phyloP scores from a whole-genome alignment of 1,284 basidiomycete genomes.

The Phlebopus sp. region DNA sequence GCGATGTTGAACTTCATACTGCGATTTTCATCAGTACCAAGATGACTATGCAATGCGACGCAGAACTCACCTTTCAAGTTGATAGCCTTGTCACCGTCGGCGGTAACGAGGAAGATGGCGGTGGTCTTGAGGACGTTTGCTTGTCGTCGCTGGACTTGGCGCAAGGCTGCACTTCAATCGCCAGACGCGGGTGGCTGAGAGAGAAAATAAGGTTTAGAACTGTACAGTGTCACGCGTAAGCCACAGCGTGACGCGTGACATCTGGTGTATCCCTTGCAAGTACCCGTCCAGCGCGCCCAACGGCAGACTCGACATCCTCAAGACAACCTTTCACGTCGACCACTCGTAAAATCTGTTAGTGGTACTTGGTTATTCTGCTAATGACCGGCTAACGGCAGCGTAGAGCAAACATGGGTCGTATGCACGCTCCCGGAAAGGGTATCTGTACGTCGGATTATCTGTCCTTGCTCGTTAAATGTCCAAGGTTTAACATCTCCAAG shows the following conservation, averaged over 20 bases:
- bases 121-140: slow-evolving; percentile 32
- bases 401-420: slow-evolving; percentile 77
- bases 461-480: background rate
- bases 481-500: slow-evolving; percentile 36
- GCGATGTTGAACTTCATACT: slow-evolving; percentile 98
- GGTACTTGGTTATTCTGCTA: background rate
- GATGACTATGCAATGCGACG: background rate
- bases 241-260: slow-evolving; percentile 36
- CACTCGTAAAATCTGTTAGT: slow-evolving; percentile 37
- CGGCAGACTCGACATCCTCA: slow-evolving; percentile 40
- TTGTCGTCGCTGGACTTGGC: slow-evolving; percentile 6
- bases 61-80: slow-evolving; percentile 27
- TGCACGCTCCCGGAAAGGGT: slow-evolving; percentile 99
- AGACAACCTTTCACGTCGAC: slow-evolving; percentile 29
- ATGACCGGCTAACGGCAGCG: slow-evolving; percentile 2
- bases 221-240: slow-evolving; percentile 40
- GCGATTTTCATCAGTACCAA: slow-evolving; percentile 9
- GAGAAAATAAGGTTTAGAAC: slow-evolving; percentile 43
- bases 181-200: slow-evolving; percentile 15
- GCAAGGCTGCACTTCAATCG: background rate
- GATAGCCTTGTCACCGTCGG: slow-evolving; percentile 37
- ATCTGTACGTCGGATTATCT: slow-evolving; percentile 64
- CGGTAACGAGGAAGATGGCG: slow-evolving; percentile 34
- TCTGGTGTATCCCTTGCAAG: slow-evolving; percentile 12
- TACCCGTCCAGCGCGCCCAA: slow-evolving; percentile 28